Evolutionary conservation across 225 moss, liverwort and hornwort species (phyloP).

Genomic region (Marchantia polymorpha): DNA sequence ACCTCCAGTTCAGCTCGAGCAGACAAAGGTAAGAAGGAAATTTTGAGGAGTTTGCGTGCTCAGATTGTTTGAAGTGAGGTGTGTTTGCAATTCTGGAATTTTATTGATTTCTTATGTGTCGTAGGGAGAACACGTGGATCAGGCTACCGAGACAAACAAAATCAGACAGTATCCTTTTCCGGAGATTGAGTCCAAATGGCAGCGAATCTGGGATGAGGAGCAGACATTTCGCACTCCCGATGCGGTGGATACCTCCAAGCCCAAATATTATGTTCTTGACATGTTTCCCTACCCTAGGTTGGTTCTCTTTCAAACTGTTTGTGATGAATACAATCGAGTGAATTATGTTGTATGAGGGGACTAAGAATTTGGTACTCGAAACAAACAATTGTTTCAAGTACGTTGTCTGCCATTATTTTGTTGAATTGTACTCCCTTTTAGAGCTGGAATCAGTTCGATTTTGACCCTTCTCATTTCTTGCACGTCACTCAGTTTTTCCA

Average conservation of each 20-base stretch:
- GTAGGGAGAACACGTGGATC: constrained; percentile 22
- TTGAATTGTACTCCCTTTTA: background rate
- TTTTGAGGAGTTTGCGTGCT: background rate
- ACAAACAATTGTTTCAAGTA: background rate
- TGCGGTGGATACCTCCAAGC: constrained; percentile 71
- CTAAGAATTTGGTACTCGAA: background rate
- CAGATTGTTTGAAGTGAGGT: background rate
- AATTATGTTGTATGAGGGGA: background rate
- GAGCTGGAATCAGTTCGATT: too few species aligned
- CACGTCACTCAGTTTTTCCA: background rate
- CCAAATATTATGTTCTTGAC: constrained; percentile 85
- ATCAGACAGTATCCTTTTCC: constrained; percentile 70
- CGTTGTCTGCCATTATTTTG: background rate
- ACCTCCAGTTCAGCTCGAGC: constrained; percentile 36
- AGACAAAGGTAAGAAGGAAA: constrained; percentile 27
- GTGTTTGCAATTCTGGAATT: background rate
- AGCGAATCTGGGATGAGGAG: constrained; percentile 82
- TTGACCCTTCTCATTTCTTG: background rate
- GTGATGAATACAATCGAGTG: background rate
- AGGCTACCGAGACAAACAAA: constrained; percentile 32
- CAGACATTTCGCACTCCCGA: constrained; percentile 86
- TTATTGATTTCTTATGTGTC: background rate
- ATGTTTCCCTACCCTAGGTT: constrained; percentile 99
- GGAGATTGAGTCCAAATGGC: constrained; percentile 85
- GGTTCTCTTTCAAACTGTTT: constrained; percentile 11